These are phyloP conservation scores for Lactarius psammicola DNA, from an alignment of 768 basidiomycete genomes.

Conservation along the genomic window DNA sequence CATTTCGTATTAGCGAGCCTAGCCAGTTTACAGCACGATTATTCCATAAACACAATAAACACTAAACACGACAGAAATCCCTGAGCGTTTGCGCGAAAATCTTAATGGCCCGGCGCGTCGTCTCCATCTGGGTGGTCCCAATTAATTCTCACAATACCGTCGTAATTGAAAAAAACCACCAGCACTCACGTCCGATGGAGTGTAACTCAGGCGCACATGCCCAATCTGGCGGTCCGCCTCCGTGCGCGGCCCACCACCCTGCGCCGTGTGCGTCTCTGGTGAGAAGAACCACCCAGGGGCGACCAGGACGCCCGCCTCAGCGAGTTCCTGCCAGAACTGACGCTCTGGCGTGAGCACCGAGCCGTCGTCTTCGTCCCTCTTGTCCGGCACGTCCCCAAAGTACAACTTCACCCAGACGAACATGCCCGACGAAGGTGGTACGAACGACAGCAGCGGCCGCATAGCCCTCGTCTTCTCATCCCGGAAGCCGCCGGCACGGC, in stretches of 20 bases:
- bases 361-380: slow-evolving; percentile 33
- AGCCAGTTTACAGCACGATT: no score
- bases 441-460: slow-evolving; percentile 57
- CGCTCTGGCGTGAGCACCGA: slow-evolving; percentile 48
- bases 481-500: slow-evolving; percentile 30
- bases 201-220: slow-evolving; percentile 60
- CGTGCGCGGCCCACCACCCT: slow-evolving; percentile 21
- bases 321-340: slow-evolving; percentile 59
- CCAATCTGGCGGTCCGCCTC: slow-evolving; percentile 36
- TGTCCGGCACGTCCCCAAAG: slow-evolving; percentile 54
- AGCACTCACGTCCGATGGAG: slow-evolving; percentile 48
- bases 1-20: background rate
- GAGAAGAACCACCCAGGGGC: slow-evolving; percentile 59
- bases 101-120: slow-evolving; percentile 9
- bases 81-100: slow-evolving; percentile 22
- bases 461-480: slow-evolving; percentile 42
- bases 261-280: slow-evolving; percentile 31
- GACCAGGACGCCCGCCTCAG: slow-evolving; percentile 63
- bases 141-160: background rate
- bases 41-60: background rate
- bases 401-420: slow-evolving; percentile 72
- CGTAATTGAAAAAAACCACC: background rate
- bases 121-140: slow-evolving; percentile 29
- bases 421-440: slow-evolving; percentile 82
- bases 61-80: slow-evolving; percentile 18